phyloP scores from a whole-genome alignment of 2,329 filamentous ascomycete genomes.

The Fusarium sublunatum region DNA sequence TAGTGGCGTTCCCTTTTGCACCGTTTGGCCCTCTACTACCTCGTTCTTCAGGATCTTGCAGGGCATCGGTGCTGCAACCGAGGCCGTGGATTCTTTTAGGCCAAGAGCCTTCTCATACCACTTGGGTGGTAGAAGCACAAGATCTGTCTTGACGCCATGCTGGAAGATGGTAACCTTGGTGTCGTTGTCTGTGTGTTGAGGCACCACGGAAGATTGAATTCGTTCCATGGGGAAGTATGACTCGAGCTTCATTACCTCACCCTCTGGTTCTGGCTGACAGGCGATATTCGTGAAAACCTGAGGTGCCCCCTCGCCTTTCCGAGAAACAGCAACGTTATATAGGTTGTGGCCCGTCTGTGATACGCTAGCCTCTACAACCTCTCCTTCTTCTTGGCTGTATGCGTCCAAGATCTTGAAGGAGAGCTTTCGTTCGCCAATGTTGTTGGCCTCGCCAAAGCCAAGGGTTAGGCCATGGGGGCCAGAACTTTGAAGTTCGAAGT shows the following conservation, averaged over 20 bases:
- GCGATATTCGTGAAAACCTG: conserved; percentile 60
- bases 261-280: conserved; percentile 51
- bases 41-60: conserved; percentile 95
- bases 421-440: conserved; percentile 59
- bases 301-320: conserved; percentile 54
- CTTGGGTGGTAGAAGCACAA: conserved; percentile 69
- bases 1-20: conserved; percentile 86
- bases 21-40: conserved; percentile 81
- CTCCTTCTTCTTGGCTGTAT: conserved; percentile 71
- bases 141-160: conserved; percentile 68
- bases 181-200: conserved; percentile 62
- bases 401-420: conserved; percentile 69
- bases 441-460: conserved; percentile 63
- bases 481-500: conserved; percentile 57
- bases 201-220: conserved; percentile 81
- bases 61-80: conserved; percentile 93
- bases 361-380: conserved; percentile 66
- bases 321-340: conserved; percentile 60
- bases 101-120: conserved; percentile 93
- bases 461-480: conserved; percentile 63
- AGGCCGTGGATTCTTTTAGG: conserved; percentile 81
- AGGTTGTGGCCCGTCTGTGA: conserved; percentile 60
- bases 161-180: conserved; percentile 83
- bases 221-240: conserved; percentile 83
- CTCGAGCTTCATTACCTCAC: conserved; percentile 49